These are phyloP conservation scores for Paramecium biaurelia DNA, from an alignment of 73 alveolate genomes.

Conservation along the genomic window DNA sequence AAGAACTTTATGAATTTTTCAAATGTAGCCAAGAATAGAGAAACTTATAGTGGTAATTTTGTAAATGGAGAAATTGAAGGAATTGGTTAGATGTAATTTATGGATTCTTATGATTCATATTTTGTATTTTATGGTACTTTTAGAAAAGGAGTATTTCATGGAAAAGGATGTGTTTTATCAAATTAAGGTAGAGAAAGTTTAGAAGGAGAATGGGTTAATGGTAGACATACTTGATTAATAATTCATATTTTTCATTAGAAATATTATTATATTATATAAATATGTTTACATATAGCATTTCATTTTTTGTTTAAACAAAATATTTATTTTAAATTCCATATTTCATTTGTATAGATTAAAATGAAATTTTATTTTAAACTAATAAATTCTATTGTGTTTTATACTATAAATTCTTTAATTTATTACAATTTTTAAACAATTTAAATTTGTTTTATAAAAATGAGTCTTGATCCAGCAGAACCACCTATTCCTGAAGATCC, in stretches of 20 bases:
- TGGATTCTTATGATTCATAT: neutral
- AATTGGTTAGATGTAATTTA: slow-evolving; percentile 30
- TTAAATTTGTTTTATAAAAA: neutral
- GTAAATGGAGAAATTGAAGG: slow-evolving; percentile 22
- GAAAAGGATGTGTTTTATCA: slow-evolving; percentile 30
- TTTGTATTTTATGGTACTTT: slow-evolving; percentile 26
- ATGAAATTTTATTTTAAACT: neutral
- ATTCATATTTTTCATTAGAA: neutral
- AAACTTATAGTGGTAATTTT: slow-evolving; percentile 28
- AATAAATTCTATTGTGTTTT: neutral
- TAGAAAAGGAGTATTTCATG: slow-evolving; percentile 32
- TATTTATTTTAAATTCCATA: neutral
- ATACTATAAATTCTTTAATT: neutral
- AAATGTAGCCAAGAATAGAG: neutral
- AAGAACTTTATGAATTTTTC: neutral
- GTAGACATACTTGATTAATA: slow-evolving; percentile 15
- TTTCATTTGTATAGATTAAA: too few relatives aligned
- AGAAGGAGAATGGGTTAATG: slow-evolving; percentile 58
- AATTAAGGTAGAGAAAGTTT: neutral
- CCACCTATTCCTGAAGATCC: slow-evolving; percentile 21
- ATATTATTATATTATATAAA: neutral
- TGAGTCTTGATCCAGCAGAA: neutral
- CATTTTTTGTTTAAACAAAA: neutral
- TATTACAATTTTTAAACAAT: neutral
- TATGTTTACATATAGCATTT: too few relatives aligned